Evolutionary conservation across 1,139 yeast genomes (phyloP), one percentile per base, ranked within the genome.

Genomic region (Pichia sp.): DNA sequence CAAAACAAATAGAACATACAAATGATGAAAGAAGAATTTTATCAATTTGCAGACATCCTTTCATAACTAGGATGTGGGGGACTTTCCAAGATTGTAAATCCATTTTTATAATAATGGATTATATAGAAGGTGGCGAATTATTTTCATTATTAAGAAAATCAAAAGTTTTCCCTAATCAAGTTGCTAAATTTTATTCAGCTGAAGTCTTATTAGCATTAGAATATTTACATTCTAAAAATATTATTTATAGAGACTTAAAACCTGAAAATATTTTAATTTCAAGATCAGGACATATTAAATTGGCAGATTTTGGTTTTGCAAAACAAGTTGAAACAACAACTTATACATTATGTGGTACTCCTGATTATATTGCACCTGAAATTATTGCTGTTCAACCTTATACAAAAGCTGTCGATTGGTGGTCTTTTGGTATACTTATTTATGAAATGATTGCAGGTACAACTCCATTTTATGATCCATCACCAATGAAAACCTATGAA

Each of bases 351-450:
- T 76, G 81, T 63, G 81, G 81, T 36, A 76, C 81, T 0, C 81
- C 81, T 0, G 81, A 76, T 58, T 76, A 76, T 55, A 76, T 76
- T 43, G 81, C 81, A 0, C 81, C 81, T 1, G 81, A 76, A 57
- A 80, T 76, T 31, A 74, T 76, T 40, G 73, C 80, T 13, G 74
- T 79, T 30, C 76, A 76, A 53, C 79, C 80, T 3, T 76, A 76
- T 56, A 76, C 76, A 55, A 74, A 75, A 52, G 73, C 79, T 2
- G 80, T 76, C 13, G 81, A 76, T 57, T 76, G 80, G 80, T 76
- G 81, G 81, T 72, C 78, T 3, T 67, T 76, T 51, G 81, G 81
- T 15, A 75, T 76, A 11, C 63, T 76, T 43, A 75, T 76, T 35
- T 76, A 69, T 54, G 81, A 76, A 58, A 76, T 76, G 81, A 64